Evolutionary conservation across 768 basidiomycete species (phyloP), one percentile per base, ranked within the genome.

Genomic region (Mycena indigotica): DNA sequence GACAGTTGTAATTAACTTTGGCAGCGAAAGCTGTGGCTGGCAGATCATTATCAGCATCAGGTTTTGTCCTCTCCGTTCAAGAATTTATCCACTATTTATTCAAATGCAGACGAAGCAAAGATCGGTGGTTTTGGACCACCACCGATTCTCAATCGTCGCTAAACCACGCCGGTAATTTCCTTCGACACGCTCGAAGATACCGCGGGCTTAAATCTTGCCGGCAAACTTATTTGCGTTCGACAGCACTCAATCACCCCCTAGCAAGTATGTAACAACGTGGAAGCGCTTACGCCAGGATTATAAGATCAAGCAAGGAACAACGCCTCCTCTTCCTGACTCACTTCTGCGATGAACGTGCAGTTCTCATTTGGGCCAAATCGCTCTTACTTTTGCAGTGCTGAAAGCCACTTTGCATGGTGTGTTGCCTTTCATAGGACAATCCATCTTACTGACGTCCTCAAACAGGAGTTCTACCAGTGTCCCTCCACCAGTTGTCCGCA

Each of bases 331-430:
- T 8, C 46, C 46, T 26, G 16, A 15, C 41, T 45, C 21, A 10
- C 46, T 48, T 28, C 28, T 26, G 28, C 50, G 23, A 55, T 55
- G 54, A 26, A 55, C 54, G 45, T 26, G 25, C 54, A 55, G 21
- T 55, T 55, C 54, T 48, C 44, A 29, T 55, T 55, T 26, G 54
- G 54, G 12, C 54, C 54, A 28, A 55, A 55, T 26, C 54, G 54
- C 28, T 55, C 54, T 4, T 55, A 48, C 54, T 55, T 55, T 35
- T 55, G 54, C 32, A 55, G 46, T 32, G 29, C 45, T 3, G 54
- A 38, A 5, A 21, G 16, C 25, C 19, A 19, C n/a, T 46, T 41
- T 24, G 54, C 54, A n/a, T 55, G 54, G 53, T 54, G 26, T 21
- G 50, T 51, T 51, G 29, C 8, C 28, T 32, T 25, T 21, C 30